A percentile compares a stretch with the other conserved stretches of the same genome.
phyloP scores from a whole-genome alignment of 805 yeast genomes.

The Candida michaelii region DNA sequence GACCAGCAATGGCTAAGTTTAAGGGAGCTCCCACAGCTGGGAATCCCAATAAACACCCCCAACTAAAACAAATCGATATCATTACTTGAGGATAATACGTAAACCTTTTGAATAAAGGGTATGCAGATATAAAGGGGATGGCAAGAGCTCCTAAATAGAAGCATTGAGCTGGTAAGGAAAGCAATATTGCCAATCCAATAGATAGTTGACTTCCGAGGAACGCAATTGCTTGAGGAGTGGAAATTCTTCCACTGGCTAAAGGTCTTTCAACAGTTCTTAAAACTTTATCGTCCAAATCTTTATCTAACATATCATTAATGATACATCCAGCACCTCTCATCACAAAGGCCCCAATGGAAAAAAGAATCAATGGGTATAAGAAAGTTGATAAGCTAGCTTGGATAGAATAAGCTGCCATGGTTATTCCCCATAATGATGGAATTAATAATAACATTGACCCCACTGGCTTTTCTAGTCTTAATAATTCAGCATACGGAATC shows the following conservation, averaged over 20 bases:
- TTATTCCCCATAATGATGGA: slow-evolving; percentile 91
- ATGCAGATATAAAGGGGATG: slow-evolving; percentile 74
- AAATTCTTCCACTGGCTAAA: slow-evolving; percentile 82
- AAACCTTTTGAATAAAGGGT: slow-evolving; percentile 91
- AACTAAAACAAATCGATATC: slow-evolving; percentile 79
- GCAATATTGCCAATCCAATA: slow-evolving; percentile 70
- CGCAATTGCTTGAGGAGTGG: slow-evolving; percentile 63
- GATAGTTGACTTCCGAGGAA: slow-evolving; percentile 74
- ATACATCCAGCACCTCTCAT: slow-evolving; percentile 99
- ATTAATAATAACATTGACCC: slow-evolving; percentile 82
- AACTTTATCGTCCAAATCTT: slow-evolving; percentile 80
- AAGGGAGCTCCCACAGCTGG: slow-evolving; percentile 90
- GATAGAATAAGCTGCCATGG: slow-evolving; percentile 78
- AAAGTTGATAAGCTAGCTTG: slow-evolving; percentile 70
- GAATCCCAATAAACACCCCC: slow-evolving; percentile 94
- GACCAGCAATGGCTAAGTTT: slow-evolving; percentile 71
- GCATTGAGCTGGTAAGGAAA: slow-evolving; percentile 76
- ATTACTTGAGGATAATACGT: slow-evolving; percentile 93
- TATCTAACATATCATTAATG: slow-evolving; percentile 84
- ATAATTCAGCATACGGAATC: slow-evolving; percentile 89
- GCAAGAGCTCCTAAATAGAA: slow-evolving; percentile 82
- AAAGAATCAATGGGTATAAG: slow-evolving; percentile 60
- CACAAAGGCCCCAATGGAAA: slow-evolving; percentile 79
- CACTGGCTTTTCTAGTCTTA: slow-evolving; percentile 94
- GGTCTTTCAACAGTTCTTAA: slow-evolving; percentile 89